These are phyloP conservation scores for Brachypodium distachyon DNA, from an alignment of 202 grass and related monocot species.

Conservation along the genomic window DNA sequence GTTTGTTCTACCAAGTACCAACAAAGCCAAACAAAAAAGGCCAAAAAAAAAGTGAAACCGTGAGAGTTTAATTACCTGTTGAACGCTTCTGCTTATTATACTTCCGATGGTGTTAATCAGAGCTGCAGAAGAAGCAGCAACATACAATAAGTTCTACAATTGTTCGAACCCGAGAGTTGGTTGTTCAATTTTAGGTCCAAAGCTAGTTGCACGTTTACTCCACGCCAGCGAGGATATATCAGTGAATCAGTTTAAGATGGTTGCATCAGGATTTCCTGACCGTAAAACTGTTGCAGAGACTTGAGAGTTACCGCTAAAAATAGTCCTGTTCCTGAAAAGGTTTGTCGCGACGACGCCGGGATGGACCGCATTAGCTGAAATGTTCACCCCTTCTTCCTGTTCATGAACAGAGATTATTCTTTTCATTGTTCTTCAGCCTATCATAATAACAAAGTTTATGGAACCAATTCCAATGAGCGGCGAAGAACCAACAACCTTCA, in stretches of 20 bases:
- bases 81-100: constrained; percentile 4
- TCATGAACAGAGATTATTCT: background rate
- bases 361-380: constrained; percentile 69
- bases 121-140: background rate
- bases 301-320: constrained; percentile 35
- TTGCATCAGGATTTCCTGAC: background rate
- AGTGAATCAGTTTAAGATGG: background rate
- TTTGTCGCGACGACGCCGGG: constrained; percentile 55
- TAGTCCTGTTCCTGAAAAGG: constrained; percentile 55
- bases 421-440: background rate
- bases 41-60: background rate
- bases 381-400: constrained; percentile 57
- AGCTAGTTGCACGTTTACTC: background rate
- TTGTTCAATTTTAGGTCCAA: background rate
- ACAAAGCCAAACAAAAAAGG: background rate
- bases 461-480: background rate
- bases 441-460: background rate
- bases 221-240: background rate
- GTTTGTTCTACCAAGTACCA: background rate
- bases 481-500: constrained; percentile 28
- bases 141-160: background rate
- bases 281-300: background rate
- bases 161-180: background rate
- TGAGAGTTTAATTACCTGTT: background rate
- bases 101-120: constrained; percentile 21